These are phyloP conservation scores for Sugiyamaella valdiviana DNA, from an alignment of 805 yeast genomes.

Conservation along the genomic window DNA sequence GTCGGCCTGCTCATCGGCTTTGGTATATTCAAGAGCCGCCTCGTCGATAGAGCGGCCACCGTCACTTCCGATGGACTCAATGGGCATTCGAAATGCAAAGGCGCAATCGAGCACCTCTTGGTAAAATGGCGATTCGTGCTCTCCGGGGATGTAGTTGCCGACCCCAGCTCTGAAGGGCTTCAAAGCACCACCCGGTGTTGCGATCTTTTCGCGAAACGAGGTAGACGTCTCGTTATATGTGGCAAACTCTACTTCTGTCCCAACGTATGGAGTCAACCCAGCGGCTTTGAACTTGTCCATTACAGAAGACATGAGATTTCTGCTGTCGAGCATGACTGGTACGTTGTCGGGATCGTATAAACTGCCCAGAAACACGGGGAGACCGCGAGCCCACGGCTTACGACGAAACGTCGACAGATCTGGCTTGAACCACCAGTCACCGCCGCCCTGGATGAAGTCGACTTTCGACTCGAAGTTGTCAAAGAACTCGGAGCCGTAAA, in stretches of 20 bases:
- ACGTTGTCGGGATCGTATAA: not conserved
- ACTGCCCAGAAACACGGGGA: not conserved
- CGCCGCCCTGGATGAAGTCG: not conserved
- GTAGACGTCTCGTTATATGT: not conserved
- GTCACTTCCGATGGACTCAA: not conserved
- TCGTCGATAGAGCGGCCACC: not conserved
- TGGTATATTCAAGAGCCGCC: not conserved
- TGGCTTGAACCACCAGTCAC: not conserved
- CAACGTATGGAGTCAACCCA: not conserved
- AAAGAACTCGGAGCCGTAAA: not conserved
- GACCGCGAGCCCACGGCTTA: not conserved
- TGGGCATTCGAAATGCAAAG: not conserved
- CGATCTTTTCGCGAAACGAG: not conserved
- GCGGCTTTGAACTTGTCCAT: not conserved
- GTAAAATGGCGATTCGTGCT: not conserved
- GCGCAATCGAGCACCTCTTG: not conserved
- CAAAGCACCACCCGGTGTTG: not conserved
- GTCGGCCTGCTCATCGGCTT: slow-evolving; percentile 1
- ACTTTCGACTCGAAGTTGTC: not conserved
- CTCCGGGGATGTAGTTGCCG: not conserved
- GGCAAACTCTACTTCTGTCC: not conserved
- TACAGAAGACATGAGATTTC: not conserved
- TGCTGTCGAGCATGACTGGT: not conserved
- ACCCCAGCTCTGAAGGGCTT: not conserved
- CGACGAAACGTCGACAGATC: slow-evolving; percentile 1